phyloP scores from a whole-genome alignment of 805 yeast species.

The Candida nemodendra region DNA sequence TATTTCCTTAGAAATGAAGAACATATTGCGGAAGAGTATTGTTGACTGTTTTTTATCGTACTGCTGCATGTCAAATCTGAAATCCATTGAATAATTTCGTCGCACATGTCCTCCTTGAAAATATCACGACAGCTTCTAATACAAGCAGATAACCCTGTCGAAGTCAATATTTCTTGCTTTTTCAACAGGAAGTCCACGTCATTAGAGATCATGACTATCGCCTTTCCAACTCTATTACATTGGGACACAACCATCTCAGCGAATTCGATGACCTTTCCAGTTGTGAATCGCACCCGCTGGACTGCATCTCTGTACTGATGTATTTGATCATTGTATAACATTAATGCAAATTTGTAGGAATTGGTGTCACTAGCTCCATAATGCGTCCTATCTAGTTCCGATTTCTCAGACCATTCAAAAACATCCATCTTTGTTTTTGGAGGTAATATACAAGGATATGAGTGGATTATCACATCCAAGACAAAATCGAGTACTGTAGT shows the following conservation, averaged over 20 bases:
- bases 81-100: constrained; percentile 68
- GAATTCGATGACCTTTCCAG: constrained; percentile 61
- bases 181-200: constrained; percentile 49
- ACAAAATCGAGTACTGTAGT: constrained; percentile 55
- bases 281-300: constrained; percentile 59
- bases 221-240: constrained; percentile 65
- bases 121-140: constrained; percentile 67
- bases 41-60: constrained; percentile 46
- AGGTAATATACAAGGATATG: constrained; percentile 39
- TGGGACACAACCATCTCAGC: constrained; percentile 70
- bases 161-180: constrained; percentile 53
- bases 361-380: constrained; percentile 47
- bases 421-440: constrained; percentile 24
- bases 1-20: constrained; percentile 61
- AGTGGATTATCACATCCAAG: constrained; percentile 56
- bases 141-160: constrained; percentile 65
- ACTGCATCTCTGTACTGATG: constrained; percentile 75
- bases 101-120: constrained; percentile 79
- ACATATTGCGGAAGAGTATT: constrained; percentile 51
- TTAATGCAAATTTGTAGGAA: constrained; percentile 51
- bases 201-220: constrained; percentile 59
- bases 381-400: constrained; percentile 32
- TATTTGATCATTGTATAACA: constrained; percentile 76
- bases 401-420: constrained; percentile 24
- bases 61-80: constrained; percentile 54